phyloP scores from a whole-genome alignment of 1,284 basidiomycete genomes.

The Ustanciosporium gigantosporum region DNA sequence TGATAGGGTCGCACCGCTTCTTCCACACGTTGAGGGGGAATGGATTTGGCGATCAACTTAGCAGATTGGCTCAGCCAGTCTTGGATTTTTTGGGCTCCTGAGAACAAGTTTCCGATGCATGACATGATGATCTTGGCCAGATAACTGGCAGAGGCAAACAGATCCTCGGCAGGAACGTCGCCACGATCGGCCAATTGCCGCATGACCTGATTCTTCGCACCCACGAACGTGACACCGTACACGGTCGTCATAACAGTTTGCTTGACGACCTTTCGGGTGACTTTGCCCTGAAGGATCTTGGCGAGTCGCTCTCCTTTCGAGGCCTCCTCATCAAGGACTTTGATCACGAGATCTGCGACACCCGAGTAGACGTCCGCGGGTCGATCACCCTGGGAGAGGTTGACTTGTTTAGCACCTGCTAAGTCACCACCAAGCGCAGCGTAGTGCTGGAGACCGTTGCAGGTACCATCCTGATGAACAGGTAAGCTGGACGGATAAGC shows the following conservation, averaged over 20 bases:
- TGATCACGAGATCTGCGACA: slow-evolving; percentile 70
- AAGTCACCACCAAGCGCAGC: slow-evolving; percentile 93
- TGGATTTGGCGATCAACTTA: slow-evolving; percentile 82
- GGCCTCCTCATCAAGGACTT: slow-evolving; percentile 66
- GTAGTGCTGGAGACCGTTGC: slow-evolving; percentile 98
- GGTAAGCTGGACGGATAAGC: slow-evolving; percentile 78
- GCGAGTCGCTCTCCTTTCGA: slow-evolving; percentile 68
- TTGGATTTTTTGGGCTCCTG: slow-evolving; percentile 87
- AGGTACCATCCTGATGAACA: slow-evolving; percentile 97
- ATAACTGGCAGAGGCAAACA: slow-evolving; percentile 79
- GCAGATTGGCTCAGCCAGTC: slow-evolving; percentile 84
- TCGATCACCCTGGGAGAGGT: slow-evolving; percentile 79
- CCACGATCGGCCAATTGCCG: slow-evolving; percentile 79
- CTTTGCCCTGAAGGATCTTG: slow-evolving; percentile 73
- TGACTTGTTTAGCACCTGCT: slow-evolving; percentile 88
- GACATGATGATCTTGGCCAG: slow-evolving; percentile 64
- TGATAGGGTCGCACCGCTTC: slow-evolving; percentile 63
- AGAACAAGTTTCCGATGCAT: slow-evolving; percentile 86
- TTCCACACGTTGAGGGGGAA: slow-evolving; percentile 75
- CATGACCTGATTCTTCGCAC: slow-evolving; percentile 92
- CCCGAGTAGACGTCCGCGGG: slow-evolving; percentile 96
- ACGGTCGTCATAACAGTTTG: slow-evolving; percentile 99
- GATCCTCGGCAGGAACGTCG: slow-evolving; percentile 74
- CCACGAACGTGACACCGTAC: slow-evolving; percentile 94
- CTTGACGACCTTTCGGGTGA: slow-evolving; percentile 94